Base-by-base conservation (phyloP, 2,329 filamentous ascomycete species). In the Hypoxylon sp. region DNA sequence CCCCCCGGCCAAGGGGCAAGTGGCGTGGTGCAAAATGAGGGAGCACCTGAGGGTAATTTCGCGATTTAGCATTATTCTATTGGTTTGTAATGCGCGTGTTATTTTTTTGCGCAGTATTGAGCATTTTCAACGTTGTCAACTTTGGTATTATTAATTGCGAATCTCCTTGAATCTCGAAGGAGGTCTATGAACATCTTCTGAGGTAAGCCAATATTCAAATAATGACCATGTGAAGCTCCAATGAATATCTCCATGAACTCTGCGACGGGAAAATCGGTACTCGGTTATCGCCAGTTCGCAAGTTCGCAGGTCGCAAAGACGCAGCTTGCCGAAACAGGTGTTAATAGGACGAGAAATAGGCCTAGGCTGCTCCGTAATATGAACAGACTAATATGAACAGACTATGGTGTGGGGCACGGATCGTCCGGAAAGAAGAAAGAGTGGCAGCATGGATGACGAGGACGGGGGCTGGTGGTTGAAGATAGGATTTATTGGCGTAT, bases 1-100 rank as follows among this genome's bases (percentile, higher is more conserved):
- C 60, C 50, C 51, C 38, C 28, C n/a, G n/a, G 45, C 60, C 67
- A 60, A 69, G 59, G 67, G 41, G 23, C 56, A 67, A 30, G 28
- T 69, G 60, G 67, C 67, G 60, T 69, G 67, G 57, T 64, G 23
- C 55, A 51, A 63, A 69, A 67, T 63, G 57, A 57, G 49, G 49
- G 50, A 36, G 41, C 60, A n/a, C 17, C 49, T 25, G 32, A 51
- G 57, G 32, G 57, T 67, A 67, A 67, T 67, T 69, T 66, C 59
- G 55, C 56, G 48, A 58, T 34, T 53, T 23, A 30, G 46, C 14
- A 48, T 49, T 30, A 43, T 60, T 57, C 53, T 30, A 60, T 60
- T 66, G 46, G 55, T 43, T 45, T 48, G 48, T 55, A 64, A 60
- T 67, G 32, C 55, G 48, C 25, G 49, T 52, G 32, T 43, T 34